Percentiles rank a stretch among this genome's conserved stretches.
phyloP scores from a whole-genome alignment of 129 eudicot species.

The Apium graveolens region DNA sequence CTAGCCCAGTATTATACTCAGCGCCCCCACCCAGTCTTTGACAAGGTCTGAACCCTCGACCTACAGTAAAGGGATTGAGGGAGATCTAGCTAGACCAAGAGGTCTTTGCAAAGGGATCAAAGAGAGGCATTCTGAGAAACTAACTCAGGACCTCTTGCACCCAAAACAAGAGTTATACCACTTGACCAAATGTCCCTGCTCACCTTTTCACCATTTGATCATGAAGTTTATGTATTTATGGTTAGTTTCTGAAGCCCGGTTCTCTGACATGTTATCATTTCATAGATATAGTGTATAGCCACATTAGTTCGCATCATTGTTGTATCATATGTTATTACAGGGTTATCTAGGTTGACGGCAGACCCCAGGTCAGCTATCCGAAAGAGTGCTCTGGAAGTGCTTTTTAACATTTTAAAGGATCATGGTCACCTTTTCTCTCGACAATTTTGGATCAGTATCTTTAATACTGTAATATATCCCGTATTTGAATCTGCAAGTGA shows the following conservation, averaged over 20 bases:
- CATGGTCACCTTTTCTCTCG: conserved; percentile 85
- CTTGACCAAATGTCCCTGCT: not conserved
- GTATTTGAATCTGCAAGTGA: conserved; percentile 44
- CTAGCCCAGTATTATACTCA: too few species aligned
- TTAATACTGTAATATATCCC: conserved; percentile 58
- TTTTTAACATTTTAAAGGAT: conserved; percentile 92
- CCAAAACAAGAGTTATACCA: not conserved
- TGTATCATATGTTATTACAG: conserved; percentile 32
- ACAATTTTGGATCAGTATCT: conserved; percentile 66
- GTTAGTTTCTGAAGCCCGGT: not conserved
- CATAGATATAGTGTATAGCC: not conserved
- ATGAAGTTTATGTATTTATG: not conserved
- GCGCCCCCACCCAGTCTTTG: not conserved
- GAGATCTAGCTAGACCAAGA: not conserved
- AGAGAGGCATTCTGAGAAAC: not conserved
- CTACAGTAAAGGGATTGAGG: not conserved
- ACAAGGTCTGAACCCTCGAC: not conserved
- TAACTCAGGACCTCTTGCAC: not conserved
- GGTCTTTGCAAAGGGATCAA: not conserved
- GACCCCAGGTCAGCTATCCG: conserved; percentile 92
- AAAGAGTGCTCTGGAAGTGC: conserved; percentile 88
- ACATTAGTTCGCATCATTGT: not conserved
- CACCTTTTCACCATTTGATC: not conserved
- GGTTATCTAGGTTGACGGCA: conserved; percentile 73
- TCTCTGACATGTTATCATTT: not conserved